Evolutionary conservation across 2,329 filamentous ascomycete genomes (phyloP), one percentile per base, ranked within the genome.

Genomic region (Ophiostoma himal-ulmi): DNA sequence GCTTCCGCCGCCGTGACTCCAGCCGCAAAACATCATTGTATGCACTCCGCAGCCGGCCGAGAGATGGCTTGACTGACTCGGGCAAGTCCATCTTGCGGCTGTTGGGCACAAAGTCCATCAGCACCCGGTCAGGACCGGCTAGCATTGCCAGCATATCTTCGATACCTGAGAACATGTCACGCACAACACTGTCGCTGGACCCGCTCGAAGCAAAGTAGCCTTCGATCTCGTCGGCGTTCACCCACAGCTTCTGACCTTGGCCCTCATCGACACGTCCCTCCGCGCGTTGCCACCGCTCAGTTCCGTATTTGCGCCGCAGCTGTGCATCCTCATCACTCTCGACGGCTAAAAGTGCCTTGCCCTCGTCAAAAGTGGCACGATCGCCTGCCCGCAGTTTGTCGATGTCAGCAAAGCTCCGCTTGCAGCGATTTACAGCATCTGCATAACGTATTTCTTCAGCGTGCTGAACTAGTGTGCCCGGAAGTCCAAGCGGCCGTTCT

Each of bases 381-480:
- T 97, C 93, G 67, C 89, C 91, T 0, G 88, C 83, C 74, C 95
- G 92, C n/a, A 99, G 82, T 78, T 94, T 97, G 67, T 94, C 90
- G 0, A 94, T 96, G 74, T 98, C 94, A 5, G 91, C 89, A 73
- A 98, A 92, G 5, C 92, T 93, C 69, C 89, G 86, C 69, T 91
- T 87, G 0, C 98, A 81, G 37, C 91, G 85, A 70, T 90, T 88
- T 41, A 97, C 82, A 0, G 93, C 94, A 76, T 97, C 93, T 70
- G 94, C 91, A 77, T 98, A 94, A 26, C 94, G 86, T 67, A 99
- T 90, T 77, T 98, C 95, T 77, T 98, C 94, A 0, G 94, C 94
- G 75, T 97, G 95, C 30, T 95, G 92, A 2, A 93, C 86, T 1
- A 99, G 81, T 20, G 88, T 91, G 0, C 93, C 92, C 0, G 95